A percentile compares a stretch with the other conserved stretches of the same genome.
Conservation (phyloP, 495 filamentous ascomycete species). For the Penicillium flavigenum region DNA sequence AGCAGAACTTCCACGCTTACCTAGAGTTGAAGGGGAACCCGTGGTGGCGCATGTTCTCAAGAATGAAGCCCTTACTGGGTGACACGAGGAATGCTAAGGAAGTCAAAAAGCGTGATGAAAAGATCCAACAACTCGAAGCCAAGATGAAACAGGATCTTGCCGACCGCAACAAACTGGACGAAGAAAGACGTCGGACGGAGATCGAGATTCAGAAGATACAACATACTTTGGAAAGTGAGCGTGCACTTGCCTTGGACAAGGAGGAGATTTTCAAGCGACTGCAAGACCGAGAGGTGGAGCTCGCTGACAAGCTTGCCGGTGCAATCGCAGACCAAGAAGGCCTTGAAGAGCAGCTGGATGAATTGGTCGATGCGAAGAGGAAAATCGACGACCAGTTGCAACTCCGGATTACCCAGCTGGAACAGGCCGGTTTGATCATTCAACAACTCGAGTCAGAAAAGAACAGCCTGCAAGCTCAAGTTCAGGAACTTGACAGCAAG, state of each 20-base stretch:
- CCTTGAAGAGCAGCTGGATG: conserved; percentile 89
- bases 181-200: conserved; percentile 85
- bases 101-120: conserved; percentile 90
- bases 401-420: conserved; percentile 73
- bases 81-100: conserved; percentile 86
- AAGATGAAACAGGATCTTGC: conserved; percentile 76
- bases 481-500: conserved; percentile 65
- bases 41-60: conserved; percentile 96
- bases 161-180: conserved; percentile 79
- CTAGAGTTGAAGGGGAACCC: conserved; percentile 84
- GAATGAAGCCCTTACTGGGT: conserved; percentile 92
- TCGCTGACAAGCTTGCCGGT: conserved; percentile 86
- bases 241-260: conserved; percentile 91
- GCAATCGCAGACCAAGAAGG: conserved; percentile 95
- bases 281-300: conserved; percentile 82
- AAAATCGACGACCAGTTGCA: conserved; percentile 83
- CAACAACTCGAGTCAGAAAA: conserved; percentile 81
- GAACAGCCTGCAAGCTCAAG: conserved; percentile 62
- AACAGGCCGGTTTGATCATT: conserved; percentile 88
- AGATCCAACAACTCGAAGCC: conserved; percentile 79
- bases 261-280: conserved; percentile 97
- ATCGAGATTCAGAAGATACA: conserved; percentile 85
- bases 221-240: conserved; percentile 91
- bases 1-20: conserved; percentile 88
- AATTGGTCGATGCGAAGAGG: conserved; percentile 84